phyloP scores from a whole-genome alignment of 2,329 filamentous ascomycete species.

The Aspergillus brunneoviolaceus region DNA sequence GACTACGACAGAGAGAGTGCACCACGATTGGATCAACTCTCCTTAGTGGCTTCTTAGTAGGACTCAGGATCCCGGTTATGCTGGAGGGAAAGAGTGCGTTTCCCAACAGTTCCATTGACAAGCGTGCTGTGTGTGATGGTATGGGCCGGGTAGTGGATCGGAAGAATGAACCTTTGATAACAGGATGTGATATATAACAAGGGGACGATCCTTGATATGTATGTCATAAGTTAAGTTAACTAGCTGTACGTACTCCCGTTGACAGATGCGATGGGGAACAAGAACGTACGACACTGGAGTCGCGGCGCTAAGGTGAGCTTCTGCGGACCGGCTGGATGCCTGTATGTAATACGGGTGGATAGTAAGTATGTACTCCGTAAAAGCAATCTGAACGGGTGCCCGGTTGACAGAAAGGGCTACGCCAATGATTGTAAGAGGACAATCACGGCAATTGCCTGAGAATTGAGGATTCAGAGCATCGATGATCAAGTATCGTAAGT shows the following conservation, averaged over 20 bases:
- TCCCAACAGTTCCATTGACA: not conserved
- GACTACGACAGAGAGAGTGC: not conserved
- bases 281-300: not conserved
- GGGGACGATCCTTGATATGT: not conserved
- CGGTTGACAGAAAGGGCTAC: not conserved
- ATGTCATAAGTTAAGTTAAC: not conserved
- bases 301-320: not conserved
- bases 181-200: not conserved
- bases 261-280: not conserved
- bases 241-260: not conserved
- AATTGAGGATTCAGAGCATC: too few species aligned
- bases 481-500: not conserved
- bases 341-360: not conserved
- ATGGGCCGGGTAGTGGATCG: not conserved
- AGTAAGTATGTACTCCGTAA: not conserved
- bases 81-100: not conserved
- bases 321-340: not conserved
- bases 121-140: not conserved
- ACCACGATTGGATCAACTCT: not conserved
- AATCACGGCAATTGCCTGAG: not conserved
- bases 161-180: not conserved
- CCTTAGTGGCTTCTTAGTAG: slow-evolving; percentile 1
- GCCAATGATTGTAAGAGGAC: not conserved
- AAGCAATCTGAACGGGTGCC: not conserved
- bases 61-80: not conserved